Conservation (phyloP, 805 yeast species). For the Isabelozyma gotoi region DNA sequence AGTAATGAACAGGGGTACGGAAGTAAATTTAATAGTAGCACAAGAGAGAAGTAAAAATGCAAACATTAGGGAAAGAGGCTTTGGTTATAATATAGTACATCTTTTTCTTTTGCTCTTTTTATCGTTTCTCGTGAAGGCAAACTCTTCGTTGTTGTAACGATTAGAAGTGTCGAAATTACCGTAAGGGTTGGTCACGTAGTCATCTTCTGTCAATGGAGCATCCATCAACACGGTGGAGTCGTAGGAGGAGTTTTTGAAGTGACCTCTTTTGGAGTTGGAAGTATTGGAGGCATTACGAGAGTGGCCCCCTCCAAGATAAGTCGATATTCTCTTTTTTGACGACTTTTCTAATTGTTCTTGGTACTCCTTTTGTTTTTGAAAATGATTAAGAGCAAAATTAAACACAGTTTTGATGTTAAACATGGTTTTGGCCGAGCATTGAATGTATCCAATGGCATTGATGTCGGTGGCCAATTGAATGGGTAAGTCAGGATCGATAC, state of each 20-base stretch:
- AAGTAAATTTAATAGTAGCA: no score
- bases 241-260: slow-evolving; percentile 36
- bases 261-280: slow-evolving; percentile 28
- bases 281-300: slow-evolving; percentile 17
- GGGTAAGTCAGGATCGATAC: slow-evolving; percentile 47
- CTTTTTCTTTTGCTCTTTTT: slow-evolving; percentile 26
- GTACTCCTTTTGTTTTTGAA: slow-evolving; percentile 35
- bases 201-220: slow-evolving; percentile 42
- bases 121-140: slow-evolving; percentile 36
- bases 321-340: slow-evolving; percentile 32
- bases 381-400: slow-evolving; percentile 53
- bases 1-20: not conserved
- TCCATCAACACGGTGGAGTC: slow-evolving; percentile 37
- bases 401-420: slow-evolving; percentile 69
- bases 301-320: slow-evolving; percentile 22
- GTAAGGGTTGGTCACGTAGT: slow-evolving; percentile 34
- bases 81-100: slow-evolving; percentile 35
- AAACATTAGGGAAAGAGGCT: no score
- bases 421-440: slow-evolving; percentile 76
- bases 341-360: slow-evolving; percentile 38
- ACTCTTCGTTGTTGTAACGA: slow-evolving; percentile 40
- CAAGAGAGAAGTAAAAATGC: no score
- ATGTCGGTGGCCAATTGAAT: slow-evolving; percentile 54
- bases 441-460: slow-evolving; percentile 70
- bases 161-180: slow-evolving; percentile 18